Conservation (phyloP, 2,329 filamentous ascomycete species). For the Penicillium oxalicum region DNA sequence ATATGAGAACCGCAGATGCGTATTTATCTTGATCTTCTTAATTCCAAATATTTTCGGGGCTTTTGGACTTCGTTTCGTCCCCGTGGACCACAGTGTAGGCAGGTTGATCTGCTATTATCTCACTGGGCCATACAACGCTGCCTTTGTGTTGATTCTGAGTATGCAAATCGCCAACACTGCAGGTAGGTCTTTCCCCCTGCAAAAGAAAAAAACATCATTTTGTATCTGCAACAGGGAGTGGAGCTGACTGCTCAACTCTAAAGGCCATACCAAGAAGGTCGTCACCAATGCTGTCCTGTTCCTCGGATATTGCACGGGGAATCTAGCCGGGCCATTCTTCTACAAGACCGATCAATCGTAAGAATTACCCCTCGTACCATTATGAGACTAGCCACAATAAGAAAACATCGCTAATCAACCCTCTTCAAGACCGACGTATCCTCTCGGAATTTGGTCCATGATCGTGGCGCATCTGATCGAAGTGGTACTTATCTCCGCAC, state of each 20-base stretch:
- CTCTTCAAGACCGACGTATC: slow-evolving; percentile 39
- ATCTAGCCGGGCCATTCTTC: slow-evolving; percentile 59
- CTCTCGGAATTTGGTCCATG: slow-evolving; percentile 52
- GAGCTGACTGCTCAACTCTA: neutral
- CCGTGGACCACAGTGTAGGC: slow-evolving; percentile 45
- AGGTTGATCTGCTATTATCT: slow-evolving; percentile 55
- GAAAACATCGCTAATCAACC: too few species aligned
- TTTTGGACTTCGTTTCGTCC: slow-evolving; percentile 53
- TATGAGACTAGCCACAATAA: too few species aligned
- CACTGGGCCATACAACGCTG: slow-evolving; percentile 51
- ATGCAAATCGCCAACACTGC: slow-evolving; percentile 44
- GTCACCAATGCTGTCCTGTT: slow-evolving; percentile 58
- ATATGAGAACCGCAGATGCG: slow-evolving; percentile 44
- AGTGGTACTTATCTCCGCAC: slow-evolving; percentile 40
- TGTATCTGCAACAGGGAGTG: too few species aligned
- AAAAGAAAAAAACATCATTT: too few species aligned
- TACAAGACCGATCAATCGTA: slow-evolving; percentile 50
- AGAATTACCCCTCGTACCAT: neutral
- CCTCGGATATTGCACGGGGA: slow-evolving; percentile 55
- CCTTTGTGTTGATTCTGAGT: slow-evolving; percentile 47
- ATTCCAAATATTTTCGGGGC: slow-evolving; percentile 55
- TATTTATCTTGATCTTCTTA: slow-evolving; percentile 52
- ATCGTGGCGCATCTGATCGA: slow-evolving; percentile 51
- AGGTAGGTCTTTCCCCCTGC: slow-evolving; percentile 18
- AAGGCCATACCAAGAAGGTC: slow-evolving; percentile 58